A percentile compares a stretch with the other conserved stretches of the same genome.
Conservation (phyloP, 306 rosid genomes). For the Quercus aquifolioides region DNA sequence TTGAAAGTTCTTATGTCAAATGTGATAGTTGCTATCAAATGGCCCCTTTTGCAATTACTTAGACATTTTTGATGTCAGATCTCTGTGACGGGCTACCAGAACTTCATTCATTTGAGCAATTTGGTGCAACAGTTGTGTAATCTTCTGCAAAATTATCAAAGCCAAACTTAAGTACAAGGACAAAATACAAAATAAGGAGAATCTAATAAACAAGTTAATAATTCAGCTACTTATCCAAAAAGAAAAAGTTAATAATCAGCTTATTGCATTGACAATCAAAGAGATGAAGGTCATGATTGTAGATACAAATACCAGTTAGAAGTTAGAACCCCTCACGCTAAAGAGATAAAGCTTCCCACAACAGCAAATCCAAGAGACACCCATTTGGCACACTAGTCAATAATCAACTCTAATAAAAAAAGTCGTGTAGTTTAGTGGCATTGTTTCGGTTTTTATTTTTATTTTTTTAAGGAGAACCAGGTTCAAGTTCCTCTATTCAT, state of each 20-base stretch:
- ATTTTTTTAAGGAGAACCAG: no score
- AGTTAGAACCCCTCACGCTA: no score
- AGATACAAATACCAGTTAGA: no score
- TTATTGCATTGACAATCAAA: background rate
- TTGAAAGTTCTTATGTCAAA: background rate
- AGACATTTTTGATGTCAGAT: background rate
- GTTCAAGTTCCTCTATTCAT: no score
- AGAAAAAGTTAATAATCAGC: background rate
- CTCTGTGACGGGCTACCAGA: slow-evolving; percentile 17
- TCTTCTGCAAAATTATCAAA: slow-evolving; percentile 25
- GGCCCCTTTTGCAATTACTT: background rate
- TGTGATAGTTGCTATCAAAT: background rate
- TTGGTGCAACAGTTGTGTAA: slow-evolving; percentile 41
- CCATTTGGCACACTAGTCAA: background rate
- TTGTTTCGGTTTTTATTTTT: no score
- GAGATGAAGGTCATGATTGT: no score
- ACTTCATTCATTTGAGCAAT: slow-evolving; percentile 51
- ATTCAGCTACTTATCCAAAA: background rate
- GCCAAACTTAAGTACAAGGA: background rate
- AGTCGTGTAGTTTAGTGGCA: no score
- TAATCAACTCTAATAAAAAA: no score
- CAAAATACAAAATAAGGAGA: background rate
- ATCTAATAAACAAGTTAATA: background rate
- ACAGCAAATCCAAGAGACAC: background rate
- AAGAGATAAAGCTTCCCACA: background rate